phyloP scores from a whole-genome alignment of 768 basidiomycete species.

The Mrakia frigida region DNA sequence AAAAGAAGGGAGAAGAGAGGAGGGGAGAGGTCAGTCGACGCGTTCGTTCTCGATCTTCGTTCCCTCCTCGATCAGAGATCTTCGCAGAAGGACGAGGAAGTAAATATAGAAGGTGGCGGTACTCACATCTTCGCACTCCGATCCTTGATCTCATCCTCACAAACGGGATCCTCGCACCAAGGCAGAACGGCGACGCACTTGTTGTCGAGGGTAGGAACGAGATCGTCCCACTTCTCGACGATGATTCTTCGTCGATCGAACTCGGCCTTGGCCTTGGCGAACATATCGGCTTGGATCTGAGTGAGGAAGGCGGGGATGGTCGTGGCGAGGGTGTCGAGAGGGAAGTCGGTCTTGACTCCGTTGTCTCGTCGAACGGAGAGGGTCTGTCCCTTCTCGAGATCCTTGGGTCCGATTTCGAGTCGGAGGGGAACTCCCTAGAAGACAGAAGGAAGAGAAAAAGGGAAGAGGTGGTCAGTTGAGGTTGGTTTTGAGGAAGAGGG shows the following conservation, averaged over 20 bases:
- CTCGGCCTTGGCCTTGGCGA: slow-evolving; percentile 62
- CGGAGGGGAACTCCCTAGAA: slow-evolving; percentile 87
- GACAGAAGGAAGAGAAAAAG: background rate
- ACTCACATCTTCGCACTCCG: slow-evolving; percentile 69
- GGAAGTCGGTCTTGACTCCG: slow-evolving; percentile 57
- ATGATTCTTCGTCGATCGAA: slow-evolving; percentile 67
- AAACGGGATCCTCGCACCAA: slow-evolving; percentile 89
- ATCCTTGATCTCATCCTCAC: slow-evolving; percentile 98
- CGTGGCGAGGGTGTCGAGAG: slow-evolving; percentile 51
- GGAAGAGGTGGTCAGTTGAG: too few species aligned
- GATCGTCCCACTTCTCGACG: slow-evolving; percentile 81
- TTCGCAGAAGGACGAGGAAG: too few species aligned
- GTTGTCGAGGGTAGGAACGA: slow-evolving; percentile 82
- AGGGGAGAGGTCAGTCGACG: slow-evolving; percentile 1
- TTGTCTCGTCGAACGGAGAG: slow-evolving; percentile 76
- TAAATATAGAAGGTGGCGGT: slow-evolving; percentile 33
- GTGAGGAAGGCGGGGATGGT: slow-evolving; percentile 65
- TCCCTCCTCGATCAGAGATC: background rate
- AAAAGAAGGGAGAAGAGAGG: background rate
- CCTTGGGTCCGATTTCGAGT: slow-evolving; percentile 92
- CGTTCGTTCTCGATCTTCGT: background rate
- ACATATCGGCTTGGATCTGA: slow-evolving; percentile 86
- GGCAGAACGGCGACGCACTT: slow-evolving; percentile 85
- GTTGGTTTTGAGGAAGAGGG: background rate
- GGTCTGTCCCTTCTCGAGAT: slow-evolving; percentile 67